A percentile compares a stretch with the other conserved stretches of the same genome.
Evolutionary conservation across 768 basidiomycete genomes (phyloP).

Genomic region (Baorangia bicolor): DNA sequence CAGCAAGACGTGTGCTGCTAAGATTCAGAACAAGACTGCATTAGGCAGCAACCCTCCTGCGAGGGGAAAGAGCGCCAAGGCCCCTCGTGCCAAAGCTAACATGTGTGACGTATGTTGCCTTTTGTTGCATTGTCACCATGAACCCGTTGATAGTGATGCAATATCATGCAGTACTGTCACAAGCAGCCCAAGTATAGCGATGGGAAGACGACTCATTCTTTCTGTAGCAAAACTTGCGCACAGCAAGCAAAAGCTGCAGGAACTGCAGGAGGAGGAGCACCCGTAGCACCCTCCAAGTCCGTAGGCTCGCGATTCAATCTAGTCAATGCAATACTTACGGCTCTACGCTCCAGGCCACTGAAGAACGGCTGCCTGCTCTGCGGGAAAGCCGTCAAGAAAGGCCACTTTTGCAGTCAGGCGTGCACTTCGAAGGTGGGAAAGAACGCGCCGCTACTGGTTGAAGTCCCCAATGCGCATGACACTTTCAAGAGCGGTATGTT

Average conservation of each 20-base stretch:
- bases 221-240: constrained; percentile 64
- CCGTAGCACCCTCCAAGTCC: constrained; percentile 30
- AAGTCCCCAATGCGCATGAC: constrained; percentile 56
- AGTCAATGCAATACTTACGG: constrained; percentile 33
- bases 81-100: constrained; percentile 29
- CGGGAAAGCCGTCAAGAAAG: constrained; percentile 55
- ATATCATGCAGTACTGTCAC: constrained; percentile 49
- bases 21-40: constrained; percentile 36
- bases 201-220: constrained; percentile 57
- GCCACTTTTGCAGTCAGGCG: constrained; percentile 59
- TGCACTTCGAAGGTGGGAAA: constrained; percentile 56
- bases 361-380: constrained; percentile 60
- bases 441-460: constrained; percentile 55
- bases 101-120: constrained; percentile 50
- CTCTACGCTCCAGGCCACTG: constrained; percentile 31
- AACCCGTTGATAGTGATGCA: constrained; percentile 2
- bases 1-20: constrained; percentile 55
- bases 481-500: constrained; percentile 65
- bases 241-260: constrained; percentile 40
- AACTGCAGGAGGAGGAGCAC: constrained; percentile 24
- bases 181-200: constrained; percentile 60
- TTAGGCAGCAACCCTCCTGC: constrained; percentile 28
- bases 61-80: constrained; percentile 26
- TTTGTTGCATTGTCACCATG: constrained; percentile 1
- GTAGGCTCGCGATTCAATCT: constrained; percentile 22